Evolutionary conservation across 2,329 filamentous ascomycete genomes (phyloP).

Genomic region (Pseudofabraea citricarpa): DNA sequence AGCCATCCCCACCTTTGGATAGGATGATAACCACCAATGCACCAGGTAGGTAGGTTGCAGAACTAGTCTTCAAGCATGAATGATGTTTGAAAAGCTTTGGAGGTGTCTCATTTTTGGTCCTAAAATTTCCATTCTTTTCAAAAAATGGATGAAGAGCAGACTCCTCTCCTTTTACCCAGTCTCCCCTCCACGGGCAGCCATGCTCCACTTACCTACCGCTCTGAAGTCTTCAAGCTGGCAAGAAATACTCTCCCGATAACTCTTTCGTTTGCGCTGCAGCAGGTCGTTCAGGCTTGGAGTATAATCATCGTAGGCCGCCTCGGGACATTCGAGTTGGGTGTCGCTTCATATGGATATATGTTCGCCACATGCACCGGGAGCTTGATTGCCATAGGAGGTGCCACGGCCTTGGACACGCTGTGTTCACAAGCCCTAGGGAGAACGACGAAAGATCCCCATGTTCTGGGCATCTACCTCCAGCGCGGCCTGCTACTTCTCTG

Average conservation of each 20-base stretch:
- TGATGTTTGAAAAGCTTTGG: too few relatives aligned
- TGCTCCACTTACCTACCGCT: constrained; percentile 3
- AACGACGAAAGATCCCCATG: constrained; percentile 56
- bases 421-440: constrained; percentile 65
- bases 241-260: constrained; percentile 4
- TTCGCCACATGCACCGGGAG: constrained; percentile 82
- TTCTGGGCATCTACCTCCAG: constrained; percentile 69
- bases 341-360: constrained; percentile 83
- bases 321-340: constrained; percentile 5
- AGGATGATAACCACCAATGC: neutral
- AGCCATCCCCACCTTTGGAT: neutral
- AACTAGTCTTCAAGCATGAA: too few relatives aligned
- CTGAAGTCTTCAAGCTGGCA: constrained; percentile 4
- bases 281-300: constrained; percentile 6
- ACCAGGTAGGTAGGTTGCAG: neutral
- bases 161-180: neutral
- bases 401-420: constrained; percentile 77
- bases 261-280: constrained; percentile 6
- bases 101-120: too few relatives aligned
- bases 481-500: constrained; percentile 63
- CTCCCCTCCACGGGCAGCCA: neutral
- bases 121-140: too few relatives aligned
- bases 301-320: constrained; percentile 6
- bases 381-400: constrained; percentile 78
- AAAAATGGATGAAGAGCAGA: neutral